Evolutionary conservation across 2,329 filamentous ascomycete genomes (phyloP).

Genomic region (Talaromyces sp.): DNA sequence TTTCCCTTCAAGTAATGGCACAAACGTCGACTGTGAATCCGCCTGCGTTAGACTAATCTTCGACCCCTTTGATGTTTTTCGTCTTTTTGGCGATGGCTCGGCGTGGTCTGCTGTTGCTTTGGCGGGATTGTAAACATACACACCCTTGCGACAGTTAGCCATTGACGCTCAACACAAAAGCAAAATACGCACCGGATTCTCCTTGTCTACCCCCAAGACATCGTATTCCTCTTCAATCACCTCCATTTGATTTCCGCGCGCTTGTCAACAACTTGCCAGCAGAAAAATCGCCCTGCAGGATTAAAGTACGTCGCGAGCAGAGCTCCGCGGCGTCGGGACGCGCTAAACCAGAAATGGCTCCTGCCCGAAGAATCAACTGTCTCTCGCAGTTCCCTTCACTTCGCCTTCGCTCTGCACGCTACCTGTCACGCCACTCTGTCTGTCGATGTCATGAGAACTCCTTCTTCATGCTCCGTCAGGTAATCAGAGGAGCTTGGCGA

Average conservation of each 20-base stretch:
- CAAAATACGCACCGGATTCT: conserved; percentile 1
- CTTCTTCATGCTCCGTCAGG: conserved; percentile 40
- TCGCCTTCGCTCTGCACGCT: neutral
- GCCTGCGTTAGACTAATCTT: conserved; percentile 4
- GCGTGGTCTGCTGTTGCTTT: conserved; percentile 24
- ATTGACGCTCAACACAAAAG: neutral
- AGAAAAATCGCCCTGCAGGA: neutral
- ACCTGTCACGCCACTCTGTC: neutral
- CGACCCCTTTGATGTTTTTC: conserved; percentile 45
- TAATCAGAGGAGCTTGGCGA: conserved; percentile 38
- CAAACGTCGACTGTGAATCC: conserved; percentile 23
- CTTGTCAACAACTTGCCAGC: neutral
- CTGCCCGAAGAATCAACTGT: neutral
- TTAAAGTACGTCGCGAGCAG: neutral
- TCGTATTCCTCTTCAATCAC: neutral
- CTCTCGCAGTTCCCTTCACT: neutral
- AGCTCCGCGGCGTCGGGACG: conserved; percentile 8
- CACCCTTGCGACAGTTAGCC: conserved; percentile 40
- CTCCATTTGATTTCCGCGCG: conserved; percentile 1
- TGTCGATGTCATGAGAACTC: conserved; percentile 26
- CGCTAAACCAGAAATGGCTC: conserved; percentile 8
- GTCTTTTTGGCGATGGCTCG: conserved; percentile 51
- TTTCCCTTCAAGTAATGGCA: conserved; percentile 33
- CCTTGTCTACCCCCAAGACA: neutral
- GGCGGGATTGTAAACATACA: conserved; percentile 57